Conservation (phyloP, 371 early-diverging fungal genomes). For the Syncephalastrum monosporum region DNA sequence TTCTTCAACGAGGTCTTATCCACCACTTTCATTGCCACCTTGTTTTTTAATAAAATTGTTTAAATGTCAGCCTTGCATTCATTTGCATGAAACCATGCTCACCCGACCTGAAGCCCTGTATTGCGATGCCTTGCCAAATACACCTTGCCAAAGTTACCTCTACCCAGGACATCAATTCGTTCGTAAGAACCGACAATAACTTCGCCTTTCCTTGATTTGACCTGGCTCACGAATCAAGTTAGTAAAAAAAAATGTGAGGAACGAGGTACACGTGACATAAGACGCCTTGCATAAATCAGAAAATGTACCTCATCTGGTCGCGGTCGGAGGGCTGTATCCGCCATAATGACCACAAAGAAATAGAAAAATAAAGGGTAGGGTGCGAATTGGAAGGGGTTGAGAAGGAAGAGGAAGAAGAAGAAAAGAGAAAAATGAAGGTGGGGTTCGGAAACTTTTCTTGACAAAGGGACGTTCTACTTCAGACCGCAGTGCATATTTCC, state of each 20-base stretch:
- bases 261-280: not conserved
- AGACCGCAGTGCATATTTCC: slow-evolving; percentile 6
- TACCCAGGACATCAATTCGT: slow-evolving; percentile 63
- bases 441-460: slow-evolving; percentile 12
- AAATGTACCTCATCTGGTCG: slow-evolving; percentile 6
- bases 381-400: no score
- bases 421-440: slow-evolving; percentile 6
- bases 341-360: no score
- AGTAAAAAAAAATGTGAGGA: no score
- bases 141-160: slow-evolving; percentile 87
- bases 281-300: slow-evolving; percentile 2
- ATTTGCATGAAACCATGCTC: not conserved
- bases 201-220: slow-evolving; percentile 12
- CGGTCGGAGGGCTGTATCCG: not conserved
- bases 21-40: slow-evolving; percentile 68
- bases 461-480: slow-evolving; percentile 10
- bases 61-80: not conserved
- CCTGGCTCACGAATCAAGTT: not conserved
- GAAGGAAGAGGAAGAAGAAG: slow-evolving; percentile 5
- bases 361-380: no score
- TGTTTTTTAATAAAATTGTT: not conserved
- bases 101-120: slow-evolving; percentile 61
- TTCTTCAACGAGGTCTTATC: slow-evolving; percentile 56
- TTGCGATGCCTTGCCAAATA: slow-evolving; percentile 64
- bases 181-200: slow-evolving; percentile 26